These are phyloP conservation scores for Phyllosticta ampelicida DNA, from an alignment of 2,329 filamentous ascomycete species.

Conservation along the genomic window DNA sequence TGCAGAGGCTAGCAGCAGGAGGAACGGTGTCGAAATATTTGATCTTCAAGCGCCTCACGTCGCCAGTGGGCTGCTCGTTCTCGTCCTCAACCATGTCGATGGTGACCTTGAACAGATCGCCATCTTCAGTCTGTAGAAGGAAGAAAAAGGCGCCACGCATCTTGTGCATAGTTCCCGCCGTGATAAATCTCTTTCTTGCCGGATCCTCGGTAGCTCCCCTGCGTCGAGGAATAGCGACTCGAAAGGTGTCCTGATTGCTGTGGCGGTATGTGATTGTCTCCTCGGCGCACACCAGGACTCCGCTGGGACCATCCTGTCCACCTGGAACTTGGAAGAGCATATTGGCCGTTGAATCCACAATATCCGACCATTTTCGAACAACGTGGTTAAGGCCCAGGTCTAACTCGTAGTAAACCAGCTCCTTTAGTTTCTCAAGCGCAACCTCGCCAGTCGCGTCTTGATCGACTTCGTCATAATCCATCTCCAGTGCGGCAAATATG, in stretches of 20 bases:
- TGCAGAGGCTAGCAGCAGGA: conserved; percentile 74
- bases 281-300: conserved; percentile 87
- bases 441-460: conserved; percentile 82
- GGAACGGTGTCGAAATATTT: conserved; percentile 98
- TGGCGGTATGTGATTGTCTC: conserved; percentile 96
- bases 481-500: conserved; percentile 87
- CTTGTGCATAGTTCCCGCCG: conserved; percentile 93
- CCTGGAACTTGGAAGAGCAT: conserved; percentile 93
- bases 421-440: conserved; percentile 71
- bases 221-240: conserved; percentile 78
- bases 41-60: conserved; percentile 75
- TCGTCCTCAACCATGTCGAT: conserved; percentile 82
- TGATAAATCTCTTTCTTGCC: conserved; percentile 75
- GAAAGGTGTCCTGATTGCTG: conserved; percentile 82
- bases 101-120: conserved; percentile 95
- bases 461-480: conserved; percentile 85
- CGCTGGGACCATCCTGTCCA: conserved; percentile 84
- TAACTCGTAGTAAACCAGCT: conserved; percentile 93
- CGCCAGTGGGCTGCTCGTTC: conserved; percentile 64
- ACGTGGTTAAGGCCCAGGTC: conserved; percentile 96
- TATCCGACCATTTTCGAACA: conserved; percentile 89
- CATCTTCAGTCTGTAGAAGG: conserved; percentile 89
- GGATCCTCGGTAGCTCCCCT: conserved; percentile 86
- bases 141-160: conserved; percentile 87
- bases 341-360: conserved; percentile 79